Evolutionary conservation across 2,329 filamentous ascomycete genomes (phyloP).

Genomic region (Neophaeococcomyces aloes): DNA sequence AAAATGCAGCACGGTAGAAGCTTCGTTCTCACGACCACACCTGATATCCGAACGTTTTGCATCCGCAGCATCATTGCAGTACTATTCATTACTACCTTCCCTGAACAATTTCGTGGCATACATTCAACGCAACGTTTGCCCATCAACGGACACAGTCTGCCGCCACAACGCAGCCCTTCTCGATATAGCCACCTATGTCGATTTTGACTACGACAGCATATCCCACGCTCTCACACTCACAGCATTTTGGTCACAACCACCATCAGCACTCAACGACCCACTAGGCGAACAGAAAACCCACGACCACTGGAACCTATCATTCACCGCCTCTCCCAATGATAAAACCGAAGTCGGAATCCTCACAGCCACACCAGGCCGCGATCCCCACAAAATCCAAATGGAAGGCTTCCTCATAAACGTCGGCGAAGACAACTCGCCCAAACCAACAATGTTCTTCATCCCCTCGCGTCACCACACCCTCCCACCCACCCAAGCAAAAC

Average conservation of each 20-base stretch:
- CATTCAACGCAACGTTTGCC: conserved; percentile 44
- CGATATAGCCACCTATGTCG: conserved; percentile 51
- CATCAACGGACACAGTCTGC: conserved; percentile 40
- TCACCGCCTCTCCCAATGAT: conserved; percentile 19
- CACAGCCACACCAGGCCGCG: conserved; percentile 46
- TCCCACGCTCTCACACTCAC: conserved; percentile 56
- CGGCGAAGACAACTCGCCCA: conserved; percentile 59
- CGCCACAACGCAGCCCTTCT: conserved; percentile 37
- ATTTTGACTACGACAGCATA: conserved; percentile 65
- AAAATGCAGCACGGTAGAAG: conserved; percentile 44
- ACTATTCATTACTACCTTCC: conserved; percentile 54
- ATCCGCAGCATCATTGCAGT: conserved; percentile 56
- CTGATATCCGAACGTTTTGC: conserved; percentile 49
- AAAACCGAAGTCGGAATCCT: conserved; percentile 69
- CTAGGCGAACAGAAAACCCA: conserved; percentile 18
- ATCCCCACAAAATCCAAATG: conserved; percentile 65
- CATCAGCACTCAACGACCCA: conserved; percentile 17
- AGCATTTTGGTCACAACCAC: conserved; percentile 46
- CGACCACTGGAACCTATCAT: conserved; percentile 38
- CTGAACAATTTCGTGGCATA: conserved; percentile 47
- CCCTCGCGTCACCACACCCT: conserved; percentile 63
- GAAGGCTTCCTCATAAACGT: conserved; percentile 70
- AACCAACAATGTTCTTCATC: conserved; percentile 72
- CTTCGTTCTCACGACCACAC: conserved; percentile 53
- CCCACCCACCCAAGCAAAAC: conserved; percentile 25